Percentiles rank a stretch among this genome's conserved stretches.
Conservation (phyloP, 2,329 filamentous ascomycete genomes). For the Cryphonectria parasitica region DNA sequence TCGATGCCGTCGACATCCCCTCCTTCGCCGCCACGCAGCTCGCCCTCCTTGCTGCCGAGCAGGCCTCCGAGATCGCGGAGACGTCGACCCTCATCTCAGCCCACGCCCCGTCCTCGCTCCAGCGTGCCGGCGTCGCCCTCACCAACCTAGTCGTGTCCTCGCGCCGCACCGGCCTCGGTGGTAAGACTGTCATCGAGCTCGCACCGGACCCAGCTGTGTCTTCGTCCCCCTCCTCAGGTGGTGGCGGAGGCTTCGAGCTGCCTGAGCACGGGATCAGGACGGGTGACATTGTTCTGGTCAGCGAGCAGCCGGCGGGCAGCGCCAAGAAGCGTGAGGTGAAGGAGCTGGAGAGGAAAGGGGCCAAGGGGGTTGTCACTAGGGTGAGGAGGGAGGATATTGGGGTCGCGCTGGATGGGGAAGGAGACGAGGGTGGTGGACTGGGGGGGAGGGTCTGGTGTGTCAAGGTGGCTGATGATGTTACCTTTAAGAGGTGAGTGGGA, state of each 20-base stretch:
- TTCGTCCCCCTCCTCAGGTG: neutral
- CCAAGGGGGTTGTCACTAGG: conserved; percentile 71
- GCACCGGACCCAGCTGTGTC: conserved; percentile 61
- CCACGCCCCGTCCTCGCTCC: conserved; percentile 69
- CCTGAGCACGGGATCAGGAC: conserved; percentile 76
- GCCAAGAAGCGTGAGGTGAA: conserved; percentile 74
- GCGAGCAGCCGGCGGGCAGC: conserved; percentile 73
- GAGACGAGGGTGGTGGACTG: conserved; percentile 49
- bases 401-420: conserved; percentile 72
- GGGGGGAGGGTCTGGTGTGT: conserved; percentile 63
- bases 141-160: conserved; percentile 74
- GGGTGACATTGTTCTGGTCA: conserved; percentile 77
- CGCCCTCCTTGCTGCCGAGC: conserved; percentile 70
- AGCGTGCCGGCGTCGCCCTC: conserved; percentile 78
- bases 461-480: conserved; percentile 71
- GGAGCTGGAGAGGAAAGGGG: conserved; percentile 70
- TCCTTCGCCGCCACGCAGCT: conserved; percentile 74
- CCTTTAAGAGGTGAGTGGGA: conserved; percentile 56
- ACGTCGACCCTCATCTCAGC: conserved; percentile 69
- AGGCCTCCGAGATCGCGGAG: conserved; percentile 72
- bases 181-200: conserved; percentile 87
- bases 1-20: conserved; percentile 56
- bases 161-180: conserved; percentile 86
- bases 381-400: conserved; percentile 62
- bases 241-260: conserved; percentile 51